A percentile compares a stretch with the other conserved stretches of the same genome.
phyloP scores from a whole-genome alignment of 306 rosid genomes.

The Lithocarpus polystachyus region DNA sequence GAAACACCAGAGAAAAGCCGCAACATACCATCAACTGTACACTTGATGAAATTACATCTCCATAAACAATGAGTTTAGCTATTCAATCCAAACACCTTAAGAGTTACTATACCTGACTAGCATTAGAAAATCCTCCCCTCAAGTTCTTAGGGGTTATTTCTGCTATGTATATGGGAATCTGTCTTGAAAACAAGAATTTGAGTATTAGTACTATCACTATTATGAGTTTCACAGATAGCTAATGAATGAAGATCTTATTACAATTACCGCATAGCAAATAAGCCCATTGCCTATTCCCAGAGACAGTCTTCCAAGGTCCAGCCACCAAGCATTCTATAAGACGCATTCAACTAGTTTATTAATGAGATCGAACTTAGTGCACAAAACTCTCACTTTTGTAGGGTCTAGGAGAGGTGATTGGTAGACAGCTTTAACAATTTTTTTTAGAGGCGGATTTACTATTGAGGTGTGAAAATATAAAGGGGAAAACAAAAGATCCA shows the following conservation, averaged over 20 bases:
- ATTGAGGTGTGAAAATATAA: background rate
- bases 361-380: too few species aligned
- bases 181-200: conserved; percentile 6
- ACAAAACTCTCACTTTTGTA: too few species aligned
- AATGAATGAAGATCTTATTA: background rate
- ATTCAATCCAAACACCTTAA: background rate
- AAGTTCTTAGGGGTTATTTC: conserved; percentile 70
- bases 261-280: conserved; percentile 64
- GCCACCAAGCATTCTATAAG: conserved; percentile 64
- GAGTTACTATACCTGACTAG: conserved; percentile 47
- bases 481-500: too few species aligned
- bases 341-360: conserved; percentile 10
- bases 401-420: too few species aligned
- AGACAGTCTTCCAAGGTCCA: conserved; percentile 70
- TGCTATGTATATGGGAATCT: conserved; percentile 77
- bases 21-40: conserved; percentile 57
- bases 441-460: background rate
- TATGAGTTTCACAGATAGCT: background rate
- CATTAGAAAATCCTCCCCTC: conserved; percentile 60
- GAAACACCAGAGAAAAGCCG: conserved; percentile 61
- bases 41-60: background rate
- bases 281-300: conserved; percentile 81
- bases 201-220: background rate
- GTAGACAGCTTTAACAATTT: too few species aligned
- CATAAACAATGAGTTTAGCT: conserved; percentile 11